Evolutionary conservation across 441 rosid species (phyloP).

Genomic region (Gossypium schwendimanii): DNA sequence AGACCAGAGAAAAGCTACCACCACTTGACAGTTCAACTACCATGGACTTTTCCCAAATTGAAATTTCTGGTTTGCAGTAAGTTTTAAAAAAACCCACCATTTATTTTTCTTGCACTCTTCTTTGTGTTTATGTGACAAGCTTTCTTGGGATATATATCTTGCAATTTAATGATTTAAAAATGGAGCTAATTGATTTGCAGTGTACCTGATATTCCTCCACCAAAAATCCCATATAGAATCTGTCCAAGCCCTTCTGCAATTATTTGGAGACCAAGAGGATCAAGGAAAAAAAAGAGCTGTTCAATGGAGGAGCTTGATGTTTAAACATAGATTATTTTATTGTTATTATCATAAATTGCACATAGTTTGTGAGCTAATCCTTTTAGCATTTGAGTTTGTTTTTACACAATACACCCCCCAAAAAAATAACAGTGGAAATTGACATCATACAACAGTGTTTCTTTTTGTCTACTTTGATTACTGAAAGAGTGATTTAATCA

Average conservation of each 20-base stretch:
- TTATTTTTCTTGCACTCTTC: constrained; percentile 13
- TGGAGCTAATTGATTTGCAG: constrained; percentile 29
- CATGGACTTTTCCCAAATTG: constrained; percentile 79
- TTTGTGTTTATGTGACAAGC: background rate
- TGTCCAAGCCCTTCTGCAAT: constrained; percentile 66
- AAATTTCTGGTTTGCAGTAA: constrained; percentile 55
- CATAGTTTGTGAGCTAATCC: background rate
- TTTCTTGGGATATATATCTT: background rate
- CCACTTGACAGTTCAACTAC: constrained; percentile 36
- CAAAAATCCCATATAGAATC: constrained; percentile 58
- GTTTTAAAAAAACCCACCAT: constrained; percentile 11
- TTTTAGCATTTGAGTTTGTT: background rate
- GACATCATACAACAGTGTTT: constrained; percentile 4
- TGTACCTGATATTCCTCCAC: constrained; percentile 48
- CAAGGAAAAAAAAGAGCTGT: constrained; percentile 21
- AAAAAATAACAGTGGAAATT: constrained; percentile 2
- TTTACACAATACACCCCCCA: constrained; percentile 1
- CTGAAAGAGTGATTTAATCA: background rate
- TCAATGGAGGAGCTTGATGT: background rate
- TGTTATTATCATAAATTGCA: background rate
- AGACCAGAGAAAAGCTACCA: constrained; percentile 17
- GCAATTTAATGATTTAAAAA: background rate
- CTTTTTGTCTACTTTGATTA: background rate
- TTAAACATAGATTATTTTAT: background rate
- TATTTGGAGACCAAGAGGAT: constrained; percentile 51